Evolutionary conservation across 331 rosid species (phyloP), one percentile per base, ranked within the genome.

Genomic region (Acacia pycnantha): DNA sequence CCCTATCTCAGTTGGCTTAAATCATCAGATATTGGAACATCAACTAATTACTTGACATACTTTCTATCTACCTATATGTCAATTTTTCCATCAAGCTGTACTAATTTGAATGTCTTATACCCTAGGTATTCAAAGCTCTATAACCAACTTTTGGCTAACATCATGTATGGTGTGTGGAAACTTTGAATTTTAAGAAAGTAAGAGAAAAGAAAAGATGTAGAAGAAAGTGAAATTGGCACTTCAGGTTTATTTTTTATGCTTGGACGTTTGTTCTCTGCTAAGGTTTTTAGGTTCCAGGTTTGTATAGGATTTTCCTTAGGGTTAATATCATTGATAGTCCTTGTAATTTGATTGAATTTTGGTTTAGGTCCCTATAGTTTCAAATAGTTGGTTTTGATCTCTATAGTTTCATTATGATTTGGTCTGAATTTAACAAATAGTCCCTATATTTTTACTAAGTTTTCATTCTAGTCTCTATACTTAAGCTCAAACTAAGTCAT

Each of bases 1-100:
- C 75, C 65, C 73, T 59, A 19, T 79, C 64, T 77, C 33, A 64
- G 64, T 77, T 69, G 56, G 70, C 66, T 56, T 31, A 50, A 56
- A 82, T 79, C 58, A 31, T 64, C 43, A 15, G 11, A 64, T 64
- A 29, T 31, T 64, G 70, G 43, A 14, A 14, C 70, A 2, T 27
- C 70, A 2, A 31, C 11, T 29, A 29, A 64, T 62, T 27, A 27
- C 40, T 59, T 13, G 68, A 27, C 70, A 15, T 29, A 14, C n/a
- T 2, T 13, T 64, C n/a, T 64, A 64, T 21, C 40, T 27, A 14
- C 70, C 41, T 2, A 6, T 29, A 2, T 64, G 37, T 29, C 70
- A 29, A 64, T 3, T 29, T 64, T 64, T 29, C 41, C n/a, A 27
- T 14, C 22, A 14, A 15, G 41, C 40, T 64, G 10, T 64, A 62